Base-by-base conservation (phyloP, 2,329 filamentous ascomycete species). In the Trichoderma sp. region DNA sequence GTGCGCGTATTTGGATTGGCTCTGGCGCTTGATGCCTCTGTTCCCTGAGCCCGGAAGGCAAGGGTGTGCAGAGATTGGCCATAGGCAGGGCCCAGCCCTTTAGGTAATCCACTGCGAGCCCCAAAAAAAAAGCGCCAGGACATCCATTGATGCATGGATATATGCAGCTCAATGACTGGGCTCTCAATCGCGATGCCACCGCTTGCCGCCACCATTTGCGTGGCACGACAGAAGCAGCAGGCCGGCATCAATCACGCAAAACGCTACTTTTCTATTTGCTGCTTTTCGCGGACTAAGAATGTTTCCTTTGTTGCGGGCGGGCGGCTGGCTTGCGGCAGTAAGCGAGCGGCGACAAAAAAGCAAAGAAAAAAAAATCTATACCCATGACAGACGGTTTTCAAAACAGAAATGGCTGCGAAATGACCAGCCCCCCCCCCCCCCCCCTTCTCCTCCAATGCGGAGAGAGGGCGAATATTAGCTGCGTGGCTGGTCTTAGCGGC, bases 401-500 rank as follows among this genome's bases (percentile, higher is more conserved):
- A 48, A 48, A 48, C 5, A 54, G 17, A 22, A 50, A 27, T 32
- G 12, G 53, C 22, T n/a, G 48, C 35, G 42, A 37, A 34, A 57
- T 37, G 53, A 58, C 35, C 4, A 17, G 45, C 60, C 60, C 60
- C 37, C n/a, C n/a, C n/a, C n/a, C n/a, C n/a, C n/a, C n/a, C n/a
- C n/a, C n/a, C n/a, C n/a, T n/a, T n/a, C n/a, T 65, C 52, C 25
- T 32, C 27, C 27, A 57, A 58, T 66, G 63, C 63, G 63, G 53
- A 66, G 63, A 57, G 32, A 45, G 42, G 13, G 53, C 53, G 15
- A 59, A 9, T 27, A 13, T 7, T 54, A 64, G 35, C 22, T 34
- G 34, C n/a, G 61, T 64, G 61, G 61, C 48, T 64, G 50, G 37
- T 22, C n/a, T 64, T 64, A 56, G 61, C 61, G 61, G 61, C 61